Evolutionary conservation across 176 grass and related monocot species (phyloP).

Genomic region (Cenchrus purpureus): DNA sequence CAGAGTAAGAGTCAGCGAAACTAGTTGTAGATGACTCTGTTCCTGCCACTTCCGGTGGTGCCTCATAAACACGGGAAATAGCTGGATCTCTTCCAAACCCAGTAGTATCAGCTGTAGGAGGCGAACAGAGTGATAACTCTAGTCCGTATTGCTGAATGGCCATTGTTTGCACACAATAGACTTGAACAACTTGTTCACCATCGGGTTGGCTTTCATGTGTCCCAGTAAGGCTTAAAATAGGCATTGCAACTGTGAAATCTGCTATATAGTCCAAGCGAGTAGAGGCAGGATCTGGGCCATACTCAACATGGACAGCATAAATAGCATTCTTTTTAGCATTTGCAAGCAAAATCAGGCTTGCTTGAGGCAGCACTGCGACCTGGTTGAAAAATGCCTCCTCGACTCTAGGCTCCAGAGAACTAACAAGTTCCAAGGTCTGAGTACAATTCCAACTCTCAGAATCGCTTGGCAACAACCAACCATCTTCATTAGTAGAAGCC

Average conservation of each 20-base stretch:
- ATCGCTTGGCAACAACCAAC: conserved; percentile 78
- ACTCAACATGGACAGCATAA: conserved; percentile 96
- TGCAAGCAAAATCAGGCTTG: conserved; percentile 93
- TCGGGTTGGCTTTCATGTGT: conserved; percentile 68
- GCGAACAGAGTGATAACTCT: conserved; percentile 89
- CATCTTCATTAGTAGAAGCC: conserved; percentile 83
- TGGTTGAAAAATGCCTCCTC: conserved; percentile 99
- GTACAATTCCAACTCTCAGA: conserved; percentile 91
- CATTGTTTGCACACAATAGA: conserved; percentile 99
- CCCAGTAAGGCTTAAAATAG: conserved; percentile 93
- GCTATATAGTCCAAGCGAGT: conserved; percentile 94
- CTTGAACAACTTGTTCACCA: conserved; percentile 88
- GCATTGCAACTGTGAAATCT: conserved; percentile 98
- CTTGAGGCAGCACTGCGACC: conserved; percentile 77
- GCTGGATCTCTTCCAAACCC: conserved; percentile 70
- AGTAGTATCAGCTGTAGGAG: conserved; percentile 60
- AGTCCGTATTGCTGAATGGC: conserved; percentile 98
- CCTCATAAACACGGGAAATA: conserved; percentile 53
- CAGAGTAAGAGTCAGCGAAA: conserved; percentile 49
- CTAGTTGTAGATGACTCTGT: conserved; percentile 43
- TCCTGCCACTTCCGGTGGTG: conserved; percentile 41
- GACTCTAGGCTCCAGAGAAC: conserved; percentile 63
- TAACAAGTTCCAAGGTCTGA: conserved; percentile 88
- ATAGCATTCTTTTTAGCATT: conserved; percentile 99
- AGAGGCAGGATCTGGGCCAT: conserved; percentile 71